Percentiles rank a stretch among this genome's conserved stretches.
Evolutionary conservation across 768 basidiomycete species (phyloP).

Genomic region (Calocera cornea): DNA sequence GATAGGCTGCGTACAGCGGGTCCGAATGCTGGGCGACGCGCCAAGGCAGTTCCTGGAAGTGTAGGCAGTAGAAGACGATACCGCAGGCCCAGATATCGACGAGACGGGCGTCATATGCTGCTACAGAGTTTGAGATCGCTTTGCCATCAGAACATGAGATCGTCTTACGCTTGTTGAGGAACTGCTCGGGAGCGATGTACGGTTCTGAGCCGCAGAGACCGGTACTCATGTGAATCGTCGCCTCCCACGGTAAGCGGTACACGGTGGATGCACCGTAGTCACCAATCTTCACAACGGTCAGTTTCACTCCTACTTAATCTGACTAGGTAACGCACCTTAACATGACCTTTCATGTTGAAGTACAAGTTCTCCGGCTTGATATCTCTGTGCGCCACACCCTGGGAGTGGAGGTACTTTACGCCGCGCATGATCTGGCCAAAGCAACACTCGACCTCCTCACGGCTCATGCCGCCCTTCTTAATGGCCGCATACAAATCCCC

Average conservation of each 20-base stretch:
- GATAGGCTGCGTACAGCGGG: conserved; percentile 66
- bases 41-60: conserved; percentile 97
- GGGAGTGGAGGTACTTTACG: conserved; percentile 80
- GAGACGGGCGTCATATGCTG: conserved; percentile 91
- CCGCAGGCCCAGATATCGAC: conserved; percentile 98
- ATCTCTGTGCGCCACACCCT: conserved; percentile 95
- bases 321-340: conserved; percentile 51
- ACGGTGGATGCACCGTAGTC: conserved; percentile 99
- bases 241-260: conserved; percentile 95
- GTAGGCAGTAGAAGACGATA: conserved; percentile 96
- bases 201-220: conserved; percentile 96
- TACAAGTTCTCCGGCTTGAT: conserved; percentile 97
- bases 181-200: conserved; percentile 98
- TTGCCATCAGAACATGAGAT: no score
- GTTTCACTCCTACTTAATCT: conserved; percentile 9
- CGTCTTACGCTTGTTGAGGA: conserved; percentile 82
- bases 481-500: conserved; percentile 98
- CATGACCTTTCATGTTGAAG: conserved; percentile 79
- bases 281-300: conserved; percentile 51
- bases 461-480: conserved; percentile 89
- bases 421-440: conserved; percentile 92
- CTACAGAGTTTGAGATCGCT: neutral
- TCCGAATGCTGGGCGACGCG: conserved; percentile 80
- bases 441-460: conserved; percentile 88
- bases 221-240: conserved; percentile 91